Evolutionary conservation across 306 rosid genomes (phyloP).

Genomic region (Glycine tomentella): DNA sequence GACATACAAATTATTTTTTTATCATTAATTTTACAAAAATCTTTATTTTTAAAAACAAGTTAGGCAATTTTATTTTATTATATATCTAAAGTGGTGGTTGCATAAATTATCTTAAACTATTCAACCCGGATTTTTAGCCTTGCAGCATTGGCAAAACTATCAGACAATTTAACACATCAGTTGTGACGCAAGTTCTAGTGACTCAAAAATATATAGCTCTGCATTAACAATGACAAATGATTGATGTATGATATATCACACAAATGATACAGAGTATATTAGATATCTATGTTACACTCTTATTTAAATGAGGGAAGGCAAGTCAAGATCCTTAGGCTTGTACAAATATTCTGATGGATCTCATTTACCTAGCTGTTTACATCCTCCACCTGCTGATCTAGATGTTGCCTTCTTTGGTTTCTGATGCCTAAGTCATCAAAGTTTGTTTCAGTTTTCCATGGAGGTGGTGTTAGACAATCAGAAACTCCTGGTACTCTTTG

Average conservation of each 20-base stretch:
- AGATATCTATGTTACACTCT: slow-evolving; percentile 52
- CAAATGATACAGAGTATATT: slow-evolving; percentile 4
- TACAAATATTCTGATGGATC: slow-evolving; percentile 44
- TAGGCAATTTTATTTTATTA: neutral
- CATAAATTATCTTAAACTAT: neutral
- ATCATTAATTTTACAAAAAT: neutral
- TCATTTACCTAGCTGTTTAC: slow-evolving; percentile 42
- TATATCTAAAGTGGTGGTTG: neutral
- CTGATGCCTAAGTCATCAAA: slow-evolving; percentile 65
- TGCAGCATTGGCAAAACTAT: neutral
- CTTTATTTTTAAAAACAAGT: neutral
- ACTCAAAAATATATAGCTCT: slow-evolving; percentile 6
- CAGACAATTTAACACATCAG: neutral
- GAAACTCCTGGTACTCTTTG: slow-evolving; percentile 63
- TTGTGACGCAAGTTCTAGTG: neutral
- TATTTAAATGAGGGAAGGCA: slow-evolving; percentile 68
- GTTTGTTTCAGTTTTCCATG: slow-evolving; percentile 74
- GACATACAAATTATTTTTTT: neutral
- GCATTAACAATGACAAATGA: slow-evolving; percentile 15
- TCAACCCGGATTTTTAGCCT: neutral
- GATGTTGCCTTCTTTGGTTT: slow-evolving; percentile 59
- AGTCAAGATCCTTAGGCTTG: slow-evolving; percentile 61
- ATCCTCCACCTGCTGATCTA: slow-evolving; percentile 51
- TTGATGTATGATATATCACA: slow-evolving; percentile 24
- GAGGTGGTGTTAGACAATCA: slow-evolving; percentile 69